phyloP scores from a whole-genome alignment of 176 grass and related monocot genomes.

The Avena atlantica region DNA sequence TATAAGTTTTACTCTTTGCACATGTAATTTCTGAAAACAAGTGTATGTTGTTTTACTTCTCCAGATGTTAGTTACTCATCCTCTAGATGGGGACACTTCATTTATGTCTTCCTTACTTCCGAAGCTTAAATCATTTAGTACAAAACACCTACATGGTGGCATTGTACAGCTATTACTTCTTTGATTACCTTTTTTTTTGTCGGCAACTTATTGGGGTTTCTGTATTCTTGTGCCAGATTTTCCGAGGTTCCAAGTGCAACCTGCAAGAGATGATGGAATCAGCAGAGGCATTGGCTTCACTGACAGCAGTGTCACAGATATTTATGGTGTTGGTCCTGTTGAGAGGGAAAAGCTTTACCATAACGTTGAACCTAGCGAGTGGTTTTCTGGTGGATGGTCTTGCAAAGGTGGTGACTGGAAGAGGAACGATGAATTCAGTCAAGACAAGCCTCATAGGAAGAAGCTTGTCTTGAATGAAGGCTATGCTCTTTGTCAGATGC shows the following conservation, averaged over 20 bases:
- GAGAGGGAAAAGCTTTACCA: slow-evolving; percentile 46
- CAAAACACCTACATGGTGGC: neutral
- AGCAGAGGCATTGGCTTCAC: slow-evolving; percentile 46
- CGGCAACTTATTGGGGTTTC: slow-evolving; percentile 30
- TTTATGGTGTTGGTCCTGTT: slow-evolving; percentile 39
- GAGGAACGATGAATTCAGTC: slow-evolving; percentile 79
- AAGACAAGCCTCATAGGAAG: slow-evolving; percentile 70
- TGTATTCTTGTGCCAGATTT: slow-evolving; percentile 58
- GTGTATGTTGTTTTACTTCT: slow-evolving; percentile 29
- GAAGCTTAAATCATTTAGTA: slow-evolving; percentile 34
- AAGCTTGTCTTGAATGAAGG: slow-evolving; percentile 93
- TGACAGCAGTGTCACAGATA: slow-evolving; percentile 40
- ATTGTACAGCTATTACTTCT: slow-evolving; percentile 27
- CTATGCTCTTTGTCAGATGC: slow-evolving; percentile 83
- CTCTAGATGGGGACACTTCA: slow-evolving; percentile 3
- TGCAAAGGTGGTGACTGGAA: slow-evolving; percentile 99
- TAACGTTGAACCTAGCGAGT: slow-evolving; percentile 62
- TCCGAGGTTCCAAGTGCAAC: slow-evolving; percentile 60
- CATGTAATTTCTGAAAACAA: slow-evolving; percentile 36
- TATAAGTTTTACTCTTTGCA: slow-evolving; percentile 26
- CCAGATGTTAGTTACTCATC: slow-evolving; percentile 14
- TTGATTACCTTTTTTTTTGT: slow-evolving; percentile 26
- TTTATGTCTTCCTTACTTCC: slow-evolving; percentile 9
- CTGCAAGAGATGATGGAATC: slow-evolving; percentile 55
- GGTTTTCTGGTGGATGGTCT: slow-evolving; percentile 83